These are phyloP conservation scores for Mycena belliarum DNA, from an alignment of 768 basidiomycete genomes.

Conservation along the genomic window DNA sequence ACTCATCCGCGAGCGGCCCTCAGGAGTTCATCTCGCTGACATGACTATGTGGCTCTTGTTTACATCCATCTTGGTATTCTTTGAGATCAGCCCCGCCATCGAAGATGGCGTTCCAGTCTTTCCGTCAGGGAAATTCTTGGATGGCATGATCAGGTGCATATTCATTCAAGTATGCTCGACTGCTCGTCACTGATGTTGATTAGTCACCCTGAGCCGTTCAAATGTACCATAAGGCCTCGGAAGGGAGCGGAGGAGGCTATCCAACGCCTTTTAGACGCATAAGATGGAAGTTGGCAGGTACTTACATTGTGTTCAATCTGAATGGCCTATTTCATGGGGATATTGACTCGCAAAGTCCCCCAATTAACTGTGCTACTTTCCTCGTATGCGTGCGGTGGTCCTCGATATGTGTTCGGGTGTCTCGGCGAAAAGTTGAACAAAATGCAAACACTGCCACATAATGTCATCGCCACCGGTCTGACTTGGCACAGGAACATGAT, in stretches of 20 bases:
- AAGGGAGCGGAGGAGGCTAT: slow-evolving; percentile 16
- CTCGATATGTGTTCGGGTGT: too few relatives aligned
- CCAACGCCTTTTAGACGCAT: background rate
- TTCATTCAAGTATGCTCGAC: background rate
- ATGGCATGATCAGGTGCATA: slow-evolving; percentile 16
- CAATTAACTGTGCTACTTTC: too few relatives aligned
- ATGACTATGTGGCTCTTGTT: slow-evolving; percentile 27
- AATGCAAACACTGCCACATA: slow-evolving; percentile 5
- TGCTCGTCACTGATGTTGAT: background rate
- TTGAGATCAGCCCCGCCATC: slow-evolving; percentile 23
- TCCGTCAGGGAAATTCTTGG: slow-evolving; percentile 13
- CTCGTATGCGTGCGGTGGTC: too few relatives aligned
- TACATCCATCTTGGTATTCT: slow-evolving; percentile 17
- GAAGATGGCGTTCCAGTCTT: slow-evolving; percentile 17
- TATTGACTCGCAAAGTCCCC: too few relatives aligned
- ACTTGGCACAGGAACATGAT: too few relatives aligned
- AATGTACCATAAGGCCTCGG: slow-evolving; percentile 23
- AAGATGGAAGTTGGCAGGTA: too few relatives aligned
- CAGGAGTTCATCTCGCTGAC: slow-evolving; percentile 32
- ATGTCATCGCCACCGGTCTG: background rate
- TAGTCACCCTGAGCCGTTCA: slow-evolving; percentile 23
- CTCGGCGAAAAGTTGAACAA: slow-evolving; percentile 2
- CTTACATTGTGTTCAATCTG: too few relatives aligned
- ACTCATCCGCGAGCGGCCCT: background rate
- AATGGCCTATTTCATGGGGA: too few relatives aligned